Evolutionary conservation across 2,329 filamentous ascomycete genomes (phyloP), one percentile per base, ranked within the genome.

Genomic region (Monilinia vaccinii-corymbosi): DNA sequence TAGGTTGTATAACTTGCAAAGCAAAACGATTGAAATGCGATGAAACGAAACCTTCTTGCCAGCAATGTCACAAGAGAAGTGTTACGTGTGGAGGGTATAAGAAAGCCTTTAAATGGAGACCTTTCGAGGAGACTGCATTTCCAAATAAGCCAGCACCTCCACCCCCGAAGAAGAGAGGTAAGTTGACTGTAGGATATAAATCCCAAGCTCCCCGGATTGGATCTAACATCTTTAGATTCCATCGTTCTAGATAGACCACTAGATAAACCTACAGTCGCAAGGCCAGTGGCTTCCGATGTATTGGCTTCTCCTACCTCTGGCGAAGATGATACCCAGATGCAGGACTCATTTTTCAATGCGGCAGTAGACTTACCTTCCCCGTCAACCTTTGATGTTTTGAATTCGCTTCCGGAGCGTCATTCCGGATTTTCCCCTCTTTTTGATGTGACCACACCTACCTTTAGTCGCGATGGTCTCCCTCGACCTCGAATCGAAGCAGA

Each of bases 51-150:
- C 86, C 86, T 0, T 79, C 77, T 25, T 88, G 86, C 68, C 76
- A 82, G 61, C 85, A 88, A 74, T 88, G 86, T 69, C 77, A 82
- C 49, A 82, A 81, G 66, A 78, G 86, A 57, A 83, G 80, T 63
- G 85, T 89, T 25, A 71, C 75, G 4, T 89, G 86, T 69, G 86
- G 85, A 61, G 86, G 86, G 40, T 89, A 89, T 73, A 87, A 84
- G 72, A 89, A 87, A 71, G 83, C 87, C 71, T 89, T 88, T 75
- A 88, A 89, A 77, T 89, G 86, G 86, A 78, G 84, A 56, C 80
- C 84, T 0, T 88, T 88, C 66, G 84, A 86, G 68, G 85, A 88
- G 65, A 78, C 81, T 50, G 83, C 75, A 58, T 77, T 84, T 64
- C 73, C 73, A 23, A 73, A 73, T 55, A 81, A 78, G 65, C 58